Conservation (phyloP, 345 rosid genomes). For the Dipteronia sinensis region DNA sequence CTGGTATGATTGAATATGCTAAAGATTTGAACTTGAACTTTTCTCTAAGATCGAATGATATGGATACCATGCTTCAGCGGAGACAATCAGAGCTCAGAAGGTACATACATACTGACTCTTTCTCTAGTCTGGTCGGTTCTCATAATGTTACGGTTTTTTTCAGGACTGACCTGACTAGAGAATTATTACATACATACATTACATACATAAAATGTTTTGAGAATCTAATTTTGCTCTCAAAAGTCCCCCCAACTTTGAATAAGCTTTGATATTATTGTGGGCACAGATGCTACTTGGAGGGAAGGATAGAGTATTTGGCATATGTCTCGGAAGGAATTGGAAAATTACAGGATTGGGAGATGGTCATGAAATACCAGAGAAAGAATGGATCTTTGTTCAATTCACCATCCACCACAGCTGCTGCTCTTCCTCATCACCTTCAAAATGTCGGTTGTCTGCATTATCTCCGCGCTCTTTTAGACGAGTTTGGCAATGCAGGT, state of each 20-base stretch:
- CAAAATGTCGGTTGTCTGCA: slow-evolving; percentile 57
- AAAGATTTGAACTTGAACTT: slow-evolving; percentile 58
- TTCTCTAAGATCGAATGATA: slow-evolving; percentile 50
- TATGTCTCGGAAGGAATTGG: slow-evolving; percentile 76
- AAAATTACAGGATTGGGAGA: slow-evolving; percentile 58
- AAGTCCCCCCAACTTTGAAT: too few species aligned
- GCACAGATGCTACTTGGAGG: slow-evolving; percentile 36
- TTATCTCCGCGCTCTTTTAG: slow-evolving; percentile 56
- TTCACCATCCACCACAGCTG: slow-evolving; percentile 92
- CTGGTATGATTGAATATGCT: slow-evolving; percentile 80
- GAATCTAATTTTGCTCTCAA: too few species aligned
- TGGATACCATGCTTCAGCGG: slow-evolving; percentile 48
- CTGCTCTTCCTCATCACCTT: slow-evolving; percentile 50
- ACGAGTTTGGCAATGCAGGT: slow-evolving; percentile 76
- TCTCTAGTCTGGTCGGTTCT: too few species aligned
- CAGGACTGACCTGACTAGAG: too few species aligned
- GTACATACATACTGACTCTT: slow-evolving; percentile 24
- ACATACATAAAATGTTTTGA: too few species aligned
- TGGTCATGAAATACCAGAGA: slow-evolving; percentile 65
- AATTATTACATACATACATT: too few species aligned
- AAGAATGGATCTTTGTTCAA: slow-evolving; percentile 77
- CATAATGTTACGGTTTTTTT: too few species aligned
- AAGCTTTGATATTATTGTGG: not conserved
- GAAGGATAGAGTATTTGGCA: slow-evolving; percentile 58
- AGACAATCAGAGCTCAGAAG: slow-evolving; percentile 60